Conservation (phyloP, 352 stramenopile species). For the Phytopythium vexans region DNA sequence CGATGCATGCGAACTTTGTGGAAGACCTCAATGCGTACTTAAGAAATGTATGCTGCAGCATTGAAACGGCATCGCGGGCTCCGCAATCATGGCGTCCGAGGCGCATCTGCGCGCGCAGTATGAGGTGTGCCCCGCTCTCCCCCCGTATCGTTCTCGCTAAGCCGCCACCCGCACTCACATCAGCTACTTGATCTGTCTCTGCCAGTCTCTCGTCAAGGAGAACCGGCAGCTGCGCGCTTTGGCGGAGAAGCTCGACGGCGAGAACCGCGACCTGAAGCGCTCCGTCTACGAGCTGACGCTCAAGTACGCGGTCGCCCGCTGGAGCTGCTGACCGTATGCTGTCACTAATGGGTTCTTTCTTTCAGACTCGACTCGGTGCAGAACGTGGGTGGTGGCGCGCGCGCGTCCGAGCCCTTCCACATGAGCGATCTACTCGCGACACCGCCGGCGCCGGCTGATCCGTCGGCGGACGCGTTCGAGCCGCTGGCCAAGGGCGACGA, state of each 20-base stretch:
- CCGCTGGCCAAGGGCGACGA: conserved; percentile 55
- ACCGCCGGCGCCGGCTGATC: conserved; percentile 27
- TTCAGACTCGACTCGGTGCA: conserved; percentile 67
- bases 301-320: conserved; percentile 41
- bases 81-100: conserved; percentile 66
- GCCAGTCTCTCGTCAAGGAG: conserved; percentile 74
- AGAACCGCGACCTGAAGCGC: conserved; percentile 90
- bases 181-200: too few species aligned
- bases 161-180: too few species aligned
- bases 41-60: background rate
- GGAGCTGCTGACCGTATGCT: background rate
- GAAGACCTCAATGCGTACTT: background rate
- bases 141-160: too few species aligned
- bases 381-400: conserved; percentile 19
- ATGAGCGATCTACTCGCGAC: conserved; percentile 62
- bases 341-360: conserved; percentile 10
- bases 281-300: conserved; percentile 89
- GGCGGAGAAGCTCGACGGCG: conserved; percentile 80
- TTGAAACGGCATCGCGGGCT: background rate
- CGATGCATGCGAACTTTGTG: too few species aligned
- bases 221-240: conserved; percentile 81
- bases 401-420: conserved; percentile 59
- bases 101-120: conserved; percentile 80
- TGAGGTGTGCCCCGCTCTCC: conserved; percentile 37
- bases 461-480: conserved; percentile 25